A percentile compares a stretch with the other conserved stretches of the same genome.
phyloP scores from a whole-genome alignment of 352 stramenopile genomes.

The Phytophthora tubulina region DNA sequence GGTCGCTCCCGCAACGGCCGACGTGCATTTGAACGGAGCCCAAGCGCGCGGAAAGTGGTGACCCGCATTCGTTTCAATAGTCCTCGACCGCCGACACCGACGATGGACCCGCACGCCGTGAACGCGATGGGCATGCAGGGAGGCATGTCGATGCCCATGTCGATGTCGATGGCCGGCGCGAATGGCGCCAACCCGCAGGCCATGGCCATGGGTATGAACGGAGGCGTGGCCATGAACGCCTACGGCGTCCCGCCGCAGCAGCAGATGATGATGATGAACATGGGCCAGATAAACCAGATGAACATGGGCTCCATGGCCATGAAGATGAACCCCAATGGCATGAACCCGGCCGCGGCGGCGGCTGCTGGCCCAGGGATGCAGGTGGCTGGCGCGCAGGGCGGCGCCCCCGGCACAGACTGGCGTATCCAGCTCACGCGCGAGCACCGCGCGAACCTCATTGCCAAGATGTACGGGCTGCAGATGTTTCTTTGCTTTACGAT shows the following conservation, averaged over 20 bases:
- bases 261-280: slow-evolving; percentile 67
- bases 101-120: slow-evolving; percentile 72
- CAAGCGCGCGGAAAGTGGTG: slow-evolving; percentile 36
- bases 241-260: slow-evolving; percentile 53
- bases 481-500: slow-evolving; percentile 6
- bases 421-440: slow-evolving; percentile 85
- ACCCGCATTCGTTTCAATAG: slow-evolving; percentile 19
- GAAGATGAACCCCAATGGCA: slow-evolving; percentile 56
- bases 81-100: slow-evolving; percentile 4
- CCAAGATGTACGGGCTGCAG: slow-evolving; percentile 73
- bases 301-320: slow-evolving; percentile 66
- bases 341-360: slow-evolving; percentile 51
- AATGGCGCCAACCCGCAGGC: slow-evolving; percentile 43
- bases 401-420: slow-evolving; percentile 63
- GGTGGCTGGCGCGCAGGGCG: slow-evolving; percentile 29
- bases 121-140: slow-evolving; percentile 76
- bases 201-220: slow-evolving; percentile 70
- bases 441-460: slow-evolving; percentile 85
- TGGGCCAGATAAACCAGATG: slow-evolving; percentile 67
- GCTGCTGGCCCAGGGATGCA: slow-evolving; percentile 32
- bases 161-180: slow-evolving; percentile 62
- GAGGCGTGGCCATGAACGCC: slow-evolving; percentile 46
- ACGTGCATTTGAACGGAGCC: slow-evolving; percentile 42
- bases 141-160: slow-evolving; percentile 75
- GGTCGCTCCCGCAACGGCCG: slow-evolving; percentile 33